These are phyloP conservation scores for Lodderomyces beijingensis DNA, from an alignment of 1,139 yeast species.

Conservation along the genomic window DNA sequence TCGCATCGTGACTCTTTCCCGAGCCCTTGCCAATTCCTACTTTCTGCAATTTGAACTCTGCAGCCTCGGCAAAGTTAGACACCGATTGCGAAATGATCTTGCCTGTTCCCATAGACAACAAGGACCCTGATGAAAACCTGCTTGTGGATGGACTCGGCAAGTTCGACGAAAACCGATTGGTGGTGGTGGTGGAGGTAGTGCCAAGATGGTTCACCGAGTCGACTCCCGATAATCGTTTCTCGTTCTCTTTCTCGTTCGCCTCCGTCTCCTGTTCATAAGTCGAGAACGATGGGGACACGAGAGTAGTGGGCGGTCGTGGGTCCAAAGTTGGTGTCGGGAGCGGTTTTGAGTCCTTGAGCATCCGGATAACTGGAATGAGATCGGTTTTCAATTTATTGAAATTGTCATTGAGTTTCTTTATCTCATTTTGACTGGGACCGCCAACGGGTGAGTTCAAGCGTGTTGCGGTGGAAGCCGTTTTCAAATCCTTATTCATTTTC, in stretches of 20 bases:
- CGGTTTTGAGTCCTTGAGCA: slow-evolving; percentile 52
- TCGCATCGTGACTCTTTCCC: slow-evolving; percentile 12
- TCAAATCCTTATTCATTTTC: slow-evolving; percentile 16
- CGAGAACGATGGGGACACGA: slow-evolving; percentile 34
- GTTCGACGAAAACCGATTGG: slow-evolving; percentile 4
- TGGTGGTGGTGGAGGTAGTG: background rate
- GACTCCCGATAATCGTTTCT: background rate
- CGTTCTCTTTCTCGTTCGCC: background rate
- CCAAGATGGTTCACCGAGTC: background rate
- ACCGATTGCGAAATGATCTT: slow-evolving; percentile 32
- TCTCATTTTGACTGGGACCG: slow-evolving; percentile 27
- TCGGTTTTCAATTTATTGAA: slow-evolving; percentile 49
- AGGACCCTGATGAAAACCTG: slow-evolving; percentile 37
- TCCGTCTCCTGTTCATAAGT: slow-evolving; percentile 6
- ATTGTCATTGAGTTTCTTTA: slow-evolving; percentile 43
- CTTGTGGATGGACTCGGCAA: slow-evolving; percentile 41
- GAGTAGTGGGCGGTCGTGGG: slow-evolving; percentile 27
- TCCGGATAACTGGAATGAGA: slow-evolving; percentile 47
- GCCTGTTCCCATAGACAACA: slow-evolving; percentile 42
- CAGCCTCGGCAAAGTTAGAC: slow-evolving; percentile 15
- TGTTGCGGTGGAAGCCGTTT: background rate
- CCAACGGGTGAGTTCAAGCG: slow-evolving; percentile 18
- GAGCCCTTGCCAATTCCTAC: slow-evolving; percentile 9
- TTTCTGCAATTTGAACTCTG: slow-evolving; percentile 15
- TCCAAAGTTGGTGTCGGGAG: slow-evolving; percentile 53